Conservation (phyloP, 2,329 filamentous ascomycete genomes). For the Periconia macrospinosa region DNA sequence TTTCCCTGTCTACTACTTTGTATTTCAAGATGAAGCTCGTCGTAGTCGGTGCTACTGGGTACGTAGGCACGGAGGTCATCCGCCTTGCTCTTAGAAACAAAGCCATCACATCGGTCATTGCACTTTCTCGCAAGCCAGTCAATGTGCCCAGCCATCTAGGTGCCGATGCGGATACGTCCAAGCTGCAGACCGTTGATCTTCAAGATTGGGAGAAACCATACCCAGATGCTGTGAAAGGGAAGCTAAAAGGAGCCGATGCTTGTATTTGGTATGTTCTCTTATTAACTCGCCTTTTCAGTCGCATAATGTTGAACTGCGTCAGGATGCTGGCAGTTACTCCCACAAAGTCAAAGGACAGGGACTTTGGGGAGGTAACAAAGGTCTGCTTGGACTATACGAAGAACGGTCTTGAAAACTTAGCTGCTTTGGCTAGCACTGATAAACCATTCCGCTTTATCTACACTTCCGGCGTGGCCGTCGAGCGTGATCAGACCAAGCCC, state of each 20-base stretch:
- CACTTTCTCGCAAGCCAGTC: conserved; percentile 27
- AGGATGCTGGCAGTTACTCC: conserved; percentile 2
- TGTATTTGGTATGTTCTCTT: conserved; percentile 6
- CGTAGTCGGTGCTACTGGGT: conserved; percentile 1
- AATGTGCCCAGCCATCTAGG: background rate
- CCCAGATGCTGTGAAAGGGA: conserved; percentile 4
- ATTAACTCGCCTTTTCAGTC: too few relatives aligned
- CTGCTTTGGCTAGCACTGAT: background rate
- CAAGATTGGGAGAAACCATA: conserved; percentile 8
- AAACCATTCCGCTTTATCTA: conserved; percentile 14
- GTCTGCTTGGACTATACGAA: conserved; percentile 11
- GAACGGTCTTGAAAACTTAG: conserved; percentile 5
- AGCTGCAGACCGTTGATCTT: conserved; percentile 7
- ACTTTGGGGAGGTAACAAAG: conserved; percentile 6
- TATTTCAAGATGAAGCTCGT: conserved; percentile 2
- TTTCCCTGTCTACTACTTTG: too few relatives aligned
- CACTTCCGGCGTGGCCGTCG: conserved; percentile 8
- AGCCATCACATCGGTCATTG: conserved; percentile 31
- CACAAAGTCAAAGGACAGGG: background rate
- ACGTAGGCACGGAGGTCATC: conserved; percentile 29
- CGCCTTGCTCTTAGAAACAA: conserved; percentile 35
- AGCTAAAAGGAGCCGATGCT: conserved; percentile 7
- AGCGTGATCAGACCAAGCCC: conserved; percentile 9
- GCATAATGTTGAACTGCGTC: background rate
- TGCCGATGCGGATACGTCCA: conserved; percentile 1